Base-by-base conservation (phyloP, 768 basidiomycete species). In the Lactarius sp. region DNA sequence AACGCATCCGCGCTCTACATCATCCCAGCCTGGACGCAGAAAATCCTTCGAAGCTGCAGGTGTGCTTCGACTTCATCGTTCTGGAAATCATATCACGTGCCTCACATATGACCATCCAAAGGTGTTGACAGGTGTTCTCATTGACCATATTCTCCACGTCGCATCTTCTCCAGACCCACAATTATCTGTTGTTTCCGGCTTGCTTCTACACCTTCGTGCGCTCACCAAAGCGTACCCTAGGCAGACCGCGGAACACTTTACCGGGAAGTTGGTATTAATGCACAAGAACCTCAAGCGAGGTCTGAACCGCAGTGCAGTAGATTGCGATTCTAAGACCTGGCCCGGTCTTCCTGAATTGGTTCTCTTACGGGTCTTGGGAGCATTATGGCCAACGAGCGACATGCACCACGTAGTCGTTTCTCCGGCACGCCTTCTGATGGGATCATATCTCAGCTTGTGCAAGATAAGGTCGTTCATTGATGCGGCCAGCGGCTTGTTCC, bases 351-450 rank as follows among this genome's bases (percentile, higher is more conserved):
- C 92, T 5, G 97, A 99, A 73, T 79, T 99, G 20, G 78, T 82
- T 0, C 78, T 99, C 2, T 77, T 98, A 36, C 85, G 94, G 27
- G 73, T 94, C 44, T 82, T 92, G 56, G 94, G 94, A 4, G 76
- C 80, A 14, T 77, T 90, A 41, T 99, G 95, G 95, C 90, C 94
- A 3, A 94, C 94, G 2, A 96, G 93, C 72, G 97, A 99, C 75
- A 82, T 96, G 75, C 88, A 87, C 56, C 95, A 99, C 74, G 83
- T 86, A 0, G 94, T 98, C 52, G 78, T 93, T 20, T 90, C 92
- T 0, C 92, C 94, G 0, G 83, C 94, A 0, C 83, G 93, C 55
- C 76, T 98, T 18, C 81, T 98, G 59, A 90, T 97, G 79, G 92
- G 90, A 1, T 87, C 93, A 52, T 98, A 98, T 72, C 86, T 99